Evolutionary conservation across 2,329 filamentous ascomycete genomes (phyloP), one percentile per base, ranked within the genome.

Genomic region (Aspergillus neoniger): DNA sequence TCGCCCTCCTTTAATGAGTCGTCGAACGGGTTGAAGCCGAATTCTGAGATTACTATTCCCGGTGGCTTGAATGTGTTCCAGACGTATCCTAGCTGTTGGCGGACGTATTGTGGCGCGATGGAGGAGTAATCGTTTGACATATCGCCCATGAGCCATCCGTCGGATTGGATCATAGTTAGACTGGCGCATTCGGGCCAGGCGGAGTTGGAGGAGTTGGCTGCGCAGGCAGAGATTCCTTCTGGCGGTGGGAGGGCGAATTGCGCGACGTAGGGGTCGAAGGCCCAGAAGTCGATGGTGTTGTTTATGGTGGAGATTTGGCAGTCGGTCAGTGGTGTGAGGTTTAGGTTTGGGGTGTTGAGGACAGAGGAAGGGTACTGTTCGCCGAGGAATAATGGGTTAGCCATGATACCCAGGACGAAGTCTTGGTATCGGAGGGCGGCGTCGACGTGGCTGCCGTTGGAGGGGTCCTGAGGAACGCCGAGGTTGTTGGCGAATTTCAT

Each of bases 401-500:
- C 75, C 62, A 81, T 82, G 65, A 76, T 76, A 0, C 76, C 80
- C 39, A 77, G 65, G 52, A 59, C 44, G 85, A 96, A 96, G 48
- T 94, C 92, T 67, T 86, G 83, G 82, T 95, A 98, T 67, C 94
- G 84, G 38, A 97, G 85, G 30, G 92, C 96, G 64, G 91, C 91
- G 55, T 92, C 85, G 74, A 96, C 82, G 70, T 97, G 86, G 55
- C 91, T 96, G 21, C 56, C 25, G 47, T 58, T 61, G 3, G 52
- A 12, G 0, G 71, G 67, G 25, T 83, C 70, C 0, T 73, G 75
- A 0, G 83, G 81, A 3, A 85, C 77, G 5, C 78, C 83, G 58
- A 85, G 84, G 64, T 84, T 84, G 66, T 80, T 74, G 53, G 83
- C 78, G 9, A 81, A 81, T 12, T 79, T 78, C 57, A 81, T 69